Evolutionary conservation across 345 rosid genomes (phyloP), one percentile per base, ranked within the genome.

Genomic region (Camelina laxa): DNA sequence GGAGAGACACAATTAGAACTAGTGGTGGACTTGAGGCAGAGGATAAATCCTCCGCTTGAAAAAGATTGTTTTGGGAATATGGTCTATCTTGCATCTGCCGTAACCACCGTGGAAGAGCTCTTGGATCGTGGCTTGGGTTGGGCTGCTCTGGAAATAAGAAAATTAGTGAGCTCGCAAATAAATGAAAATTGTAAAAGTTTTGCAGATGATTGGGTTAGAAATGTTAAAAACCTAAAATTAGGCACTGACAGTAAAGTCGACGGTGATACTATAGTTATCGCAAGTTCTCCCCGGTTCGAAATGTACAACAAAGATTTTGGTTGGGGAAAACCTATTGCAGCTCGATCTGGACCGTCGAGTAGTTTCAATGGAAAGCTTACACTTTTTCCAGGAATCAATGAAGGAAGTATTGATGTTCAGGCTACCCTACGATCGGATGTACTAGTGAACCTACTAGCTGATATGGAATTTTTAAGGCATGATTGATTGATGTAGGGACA

Each of bases 231-330:
- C 7, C 39, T 4, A 30, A 69, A 21, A 33, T 5, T 19, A 19
- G 30, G 56, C 0, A 1, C 30, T 50, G 39, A 24, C 2, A 51
- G 42, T 48, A 48, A 6, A 47, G n/a, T 36, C 15, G 19, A 7
- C 33, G 35, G 60, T 67, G 62, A 60, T 60, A 19, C 62, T 27
- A 21, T 75, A 20, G 2, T 41, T 44, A 35, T 69, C 30, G 9
- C 27, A 31, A 54, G 89, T 50, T 85, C 89, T 0, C 87, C 89
- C 0, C 17, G 89, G 30, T 84, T 81, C 59, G 21, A 80, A 35
- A 74, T 82, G 19, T 85, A 75, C 10, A 82, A 69, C 1, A 80
- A 68, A 2, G 79, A 82, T 44, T 80, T 85, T 9, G 89, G 89
- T 15, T 85, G 85, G 85, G 45, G 70, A 0, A 66, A 66, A 50